Evolutionary conservation across 1,284 basidiomycete genomes (phyloP), one percentile per base, ranked within the genome.

Genomic region (Tranzscheliella williamsii): DNA sequence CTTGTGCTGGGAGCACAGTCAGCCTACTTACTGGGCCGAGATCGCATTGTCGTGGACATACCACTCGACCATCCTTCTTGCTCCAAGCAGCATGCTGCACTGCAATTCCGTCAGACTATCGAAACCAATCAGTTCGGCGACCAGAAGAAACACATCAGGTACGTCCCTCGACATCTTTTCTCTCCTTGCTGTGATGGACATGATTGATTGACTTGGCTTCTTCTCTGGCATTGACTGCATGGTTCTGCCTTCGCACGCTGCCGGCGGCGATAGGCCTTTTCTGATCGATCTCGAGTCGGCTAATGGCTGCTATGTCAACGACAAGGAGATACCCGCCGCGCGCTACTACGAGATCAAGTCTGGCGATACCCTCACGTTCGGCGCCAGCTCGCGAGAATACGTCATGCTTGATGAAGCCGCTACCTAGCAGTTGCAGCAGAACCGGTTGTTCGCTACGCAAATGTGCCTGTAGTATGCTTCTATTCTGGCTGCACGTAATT

Each of bases 261-360:
- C 26, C 26, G 9, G 9, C 26, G n/a, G 26, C 26, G n/a, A 29
- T 33, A 50, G 54, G 35, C 64, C 67, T 22, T 63, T 29, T 63
- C 91, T 92, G 73, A 92, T 95, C 2, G 94, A 99, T 78, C 85
- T 99, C 7, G 94, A 98, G 63, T 94, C 91, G 9, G 95, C 94
- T 2, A 99, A 99, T 73, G 87, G 90, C 3, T 96, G 92, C 0
- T 83, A 85, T 51, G 93, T 99, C 39, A 98, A 98, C 73, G 89
- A 87, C 49, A 84, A 87, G 68, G 81, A 84, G 46, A 87, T 98
- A 42, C 94, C 94, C 1, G 81, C 85, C 3, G 87, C 91, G 13
- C 82, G 94, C 46, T 97, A 89, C 79, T 97, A 90, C 74, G 95
- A 98, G 79, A 81, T 99, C 31, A 86, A 86, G 75, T 82, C 84